Evolutionary conservation across 768 basidiomycete species (phyloP).

Genomic region (Russula emetica): DNA sequence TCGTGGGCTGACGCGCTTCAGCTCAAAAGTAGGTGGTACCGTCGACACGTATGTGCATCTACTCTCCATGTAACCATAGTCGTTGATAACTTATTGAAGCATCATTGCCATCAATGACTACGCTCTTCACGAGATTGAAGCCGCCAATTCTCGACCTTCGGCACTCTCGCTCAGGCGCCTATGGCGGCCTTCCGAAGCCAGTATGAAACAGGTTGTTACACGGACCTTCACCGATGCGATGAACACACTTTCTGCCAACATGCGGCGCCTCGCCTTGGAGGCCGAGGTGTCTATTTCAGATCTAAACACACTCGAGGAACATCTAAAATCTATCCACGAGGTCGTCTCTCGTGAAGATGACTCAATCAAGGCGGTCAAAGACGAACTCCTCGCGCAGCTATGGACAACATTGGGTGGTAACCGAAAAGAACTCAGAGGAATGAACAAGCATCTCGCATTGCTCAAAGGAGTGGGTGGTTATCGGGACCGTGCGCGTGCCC

Average conservation of each 20-base stretch:
- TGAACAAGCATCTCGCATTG: constrained; percentile 48
- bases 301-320: constrained; percentile 60
- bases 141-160: constrained; percentile 32
- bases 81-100: constrained; percentile 35
- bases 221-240: constrained; percentile 60
- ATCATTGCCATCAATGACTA: constrained; percentile 73
- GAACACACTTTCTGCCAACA: constrained; percentile 49
- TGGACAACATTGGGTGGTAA: constrained; percentile 73
- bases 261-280: constrained; percentile 60
- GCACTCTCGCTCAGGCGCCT: constrained; percentile 29
- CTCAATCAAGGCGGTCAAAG: constrained; percentile 41
- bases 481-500: constrained; percentile 55
- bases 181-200: constrained; percentile 33
- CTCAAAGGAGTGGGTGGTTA: constrained; percentile 54
- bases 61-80: background rate
- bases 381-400: constrained; percentile 56
- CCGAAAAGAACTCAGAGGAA: constrained; percentile 43
- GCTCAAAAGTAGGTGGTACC: constrained; percentile 64
- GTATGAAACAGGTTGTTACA: constrained; percentile 44
- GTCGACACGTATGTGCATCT: constrained; percentile 58
- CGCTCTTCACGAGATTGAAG: constrained; percentile 55
- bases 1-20: constrained; percentile 55
- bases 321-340: constrained; percentile 53
- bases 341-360: constrained; percentile 56
- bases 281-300: constrained; percentile 53